Base-by-base conservation (phyloP, 1,284 basidiomycete genomes). In the Malassezia brasiliensis region DNA sequence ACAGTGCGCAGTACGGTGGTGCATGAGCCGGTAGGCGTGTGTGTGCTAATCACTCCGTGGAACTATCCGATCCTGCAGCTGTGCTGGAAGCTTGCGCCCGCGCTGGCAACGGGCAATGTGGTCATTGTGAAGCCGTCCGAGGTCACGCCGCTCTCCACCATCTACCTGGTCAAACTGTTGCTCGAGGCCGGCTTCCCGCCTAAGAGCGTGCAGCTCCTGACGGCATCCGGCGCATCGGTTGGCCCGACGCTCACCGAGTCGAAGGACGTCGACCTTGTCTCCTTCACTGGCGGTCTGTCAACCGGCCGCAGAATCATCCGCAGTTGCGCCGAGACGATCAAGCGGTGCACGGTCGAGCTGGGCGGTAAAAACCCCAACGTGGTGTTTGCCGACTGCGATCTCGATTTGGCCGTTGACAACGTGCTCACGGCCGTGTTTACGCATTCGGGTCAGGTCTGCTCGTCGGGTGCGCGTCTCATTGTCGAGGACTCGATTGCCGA, bases 101-200 rank as follows among this genome's bases (percentile, higher is more conserved):
- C 72, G 17, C 62, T 75, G 12, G 72, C 64, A 0, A 65, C 72
- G 5, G 72, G 72, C 34, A 75, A 75, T 41, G 63, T 60, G 11
- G 63, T 67, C 25, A 72, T 75, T 50, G 66, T 75, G 61, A 75
- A 75, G 59, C 72, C 72, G 4, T 71, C 68, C n/a, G 72, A 75
- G 47, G 71, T 75, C 38, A 74, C 72, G 1, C 72, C 72, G 0
- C 65, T 75, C 6, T 72, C 72, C 15, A 69, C 69, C 28, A 49
- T 75, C 30, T 64, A 74, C 55, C 62, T 75, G 35, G 64, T 66
- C 35, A 62, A 64, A 44, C 57, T 75, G 37, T 57, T 71, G 28
- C 36, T 69, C 42, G 72, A 75, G 41, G 69, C 69, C 5, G 72
- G 72, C 25, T 62, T 70, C 35, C 72, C 72, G 1, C 41, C 58